Evolutionary conservation across 805 yeast genomes (phyloP), one percentile per base, ranked within the genome.

Genomic region (Hanseniaspora singularis): DNA sequence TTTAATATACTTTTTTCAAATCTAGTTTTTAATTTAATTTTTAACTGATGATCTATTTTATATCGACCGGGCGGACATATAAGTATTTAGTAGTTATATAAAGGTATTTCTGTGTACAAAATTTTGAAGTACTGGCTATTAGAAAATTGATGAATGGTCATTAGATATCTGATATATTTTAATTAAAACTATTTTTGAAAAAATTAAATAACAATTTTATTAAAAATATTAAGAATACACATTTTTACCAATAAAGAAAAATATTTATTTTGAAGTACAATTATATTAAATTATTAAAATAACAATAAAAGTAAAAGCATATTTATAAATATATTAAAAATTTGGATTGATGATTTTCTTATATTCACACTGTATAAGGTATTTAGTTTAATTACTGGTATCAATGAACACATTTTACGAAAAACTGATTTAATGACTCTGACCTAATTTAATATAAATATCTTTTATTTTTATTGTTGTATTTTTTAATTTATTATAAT

Each of bases 31-130:
- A 28, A 14, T 7, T 30, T 23, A 32, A 32, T 14, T 7, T 41
- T 34, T 34, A 30, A 22, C 23, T 63, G 66, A 63, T 63, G 65
- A 63, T 60, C 50, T 46, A 58, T 56, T 50, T 59, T 53, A 57
- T 59, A 60, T 64, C 65, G 71, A 67, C 71, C 71, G 71, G 71
- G 71, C 71, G 71, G 70, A 66, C 71, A 67, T 67, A 63, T 50
- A 56, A 61, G 65, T 62, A 62, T 61, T 55, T 54, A 39, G 23
- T 48, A 53, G 51, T 51, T 50, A 53, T 58, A 52, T 53, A 58
- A 49, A 51, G 50, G 45, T 49, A 49, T 52, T 53, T 58, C 52
- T 56, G 66, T 63, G 66, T 63, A 62, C 65, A 63, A 59, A 59
- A 51, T 60, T 61, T 55, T 55, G 52, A 59, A 56, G 58, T 49